phyloP scores from a whole-genome alignment of 805 yeast species.

The Priceomyces fermenticarens region DNA sequence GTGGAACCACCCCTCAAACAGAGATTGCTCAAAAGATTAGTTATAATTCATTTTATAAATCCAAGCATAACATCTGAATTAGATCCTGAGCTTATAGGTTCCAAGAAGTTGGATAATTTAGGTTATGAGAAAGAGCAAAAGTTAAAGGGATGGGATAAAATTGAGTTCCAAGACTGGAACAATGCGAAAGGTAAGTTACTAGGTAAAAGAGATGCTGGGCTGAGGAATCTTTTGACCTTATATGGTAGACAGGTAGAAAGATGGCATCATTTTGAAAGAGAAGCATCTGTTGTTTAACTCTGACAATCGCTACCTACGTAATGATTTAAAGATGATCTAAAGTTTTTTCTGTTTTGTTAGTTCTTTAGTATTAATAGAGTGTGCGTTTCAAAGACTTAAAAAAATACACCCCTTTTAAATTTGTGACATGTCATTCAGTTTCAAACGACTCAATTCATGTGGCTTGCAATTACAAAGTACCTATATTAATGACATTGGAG shows the following conservation, averaged over 20 bases:
- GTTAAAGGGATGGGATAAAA: constrained; percentile 31
- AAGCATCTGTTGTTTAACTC: constrained; percentile 14
- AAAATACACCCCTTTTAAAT: no score
- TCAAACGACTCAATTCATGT: no score
- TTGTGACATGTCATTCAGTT: no score
- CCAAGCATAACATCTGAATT: constrained; percentile 32
- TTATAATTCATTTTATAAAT: constrained; percentile 42
- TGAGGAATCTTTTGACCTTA: constrained; percentile 12
- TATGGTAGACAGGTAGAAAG: constrained; percentile 20
- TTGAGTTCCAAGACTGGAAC: constrained; percentile 41
- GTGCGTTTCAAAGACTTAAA: no score
- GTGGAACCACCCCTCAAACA: constrained; percentile 47
- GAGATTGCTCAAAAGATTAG: constrained; percentile 29
- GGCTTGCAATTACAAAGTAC: no score
- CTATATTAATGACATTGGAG: no score
- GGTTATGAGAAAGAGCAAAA: constrained; percentile 25
- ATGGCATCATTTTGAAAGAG: constrained; percentile 16
- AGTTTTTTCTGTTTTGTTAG: no score
- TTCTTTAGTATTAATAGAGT: no score
- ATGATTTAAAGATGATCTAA: no score
- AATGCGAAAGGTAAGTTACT: constrained; percentile 17
- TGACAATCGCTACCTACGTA: no score
- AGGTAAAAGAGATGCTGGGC: constrained; percentile 17
- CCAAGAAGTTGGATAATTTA: constrained; percentile 33
- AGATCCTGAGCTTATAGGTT: constrained; percentile 40